Percentiles rank a stretch among this genome's conserved stretches.
Conservation (phyloP, 805 yeast species). For the Candida ipomoeae region DNA sequence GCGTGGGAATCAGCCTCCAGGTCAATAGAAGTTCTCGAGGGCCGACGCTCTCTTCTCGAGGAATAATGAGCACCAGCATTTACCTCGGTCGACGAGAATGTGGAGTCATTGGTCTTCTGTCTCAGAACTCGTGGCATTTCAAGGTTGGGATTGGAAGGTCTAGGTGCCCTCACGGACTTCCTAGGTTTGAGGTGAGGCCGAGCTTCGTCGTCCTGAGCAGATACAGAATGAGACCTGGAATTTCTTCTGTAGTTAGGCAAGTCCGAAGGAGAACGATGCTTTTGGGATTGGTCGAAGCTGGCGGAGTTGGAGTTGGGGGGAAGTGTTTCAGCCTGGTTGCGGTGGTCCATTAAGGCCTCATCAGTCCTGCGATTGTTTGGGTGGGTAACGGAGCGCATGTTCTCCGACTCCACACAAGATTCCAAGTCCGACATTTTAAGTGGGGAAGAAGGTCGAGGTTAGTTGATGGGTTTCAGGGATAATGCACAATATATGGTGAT, state of each 20-base stretch:
- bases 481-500: not conserved
- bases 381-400: conserved; percentile 15
- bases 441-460: not conserved
- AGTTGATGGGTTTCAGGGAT: not conserved
- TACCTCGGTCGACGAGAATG: conserved; percentile 7
- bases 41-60: conserved; percentile 28
- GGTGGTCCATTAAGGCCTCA: conserved; percentile 37
- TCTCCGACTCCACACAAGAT: conserved; percentile 28
- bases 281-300: not conserved
- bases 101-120: conserved; percentile 18
- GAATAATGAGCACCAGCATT: conserved; percentile 14
- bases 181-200: conserved; percentile 8
- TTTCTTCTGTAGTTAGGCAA: conserved; percentile 19
- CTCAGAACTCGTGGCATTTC: conserved; percentile 30
- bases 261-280: conserved; percentile 8
- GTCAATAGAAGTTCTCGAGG: conserved; percentile 42
- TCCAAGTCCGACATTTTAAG: conserved; percentile 39
- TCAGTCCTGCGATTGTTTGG: conserved; percentile 22
- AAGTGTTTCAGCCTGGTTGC: conserved; percentile 34
- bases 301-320: conserved; percentile 16
- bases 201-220: conserved; percentile 32
- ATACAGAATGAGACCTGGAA: conserved; percentile 38
- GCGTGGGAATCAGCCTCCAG: conserved; percentile 70
- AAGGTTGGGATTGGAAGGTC: conserved; percentile 18
- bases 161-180: conserved; percentile 8